Evolutionary conservation across 2,329 filamentous ascomycete species (phyloP).

Genomic region (Talaromyces albobiverticillius): DNA sequence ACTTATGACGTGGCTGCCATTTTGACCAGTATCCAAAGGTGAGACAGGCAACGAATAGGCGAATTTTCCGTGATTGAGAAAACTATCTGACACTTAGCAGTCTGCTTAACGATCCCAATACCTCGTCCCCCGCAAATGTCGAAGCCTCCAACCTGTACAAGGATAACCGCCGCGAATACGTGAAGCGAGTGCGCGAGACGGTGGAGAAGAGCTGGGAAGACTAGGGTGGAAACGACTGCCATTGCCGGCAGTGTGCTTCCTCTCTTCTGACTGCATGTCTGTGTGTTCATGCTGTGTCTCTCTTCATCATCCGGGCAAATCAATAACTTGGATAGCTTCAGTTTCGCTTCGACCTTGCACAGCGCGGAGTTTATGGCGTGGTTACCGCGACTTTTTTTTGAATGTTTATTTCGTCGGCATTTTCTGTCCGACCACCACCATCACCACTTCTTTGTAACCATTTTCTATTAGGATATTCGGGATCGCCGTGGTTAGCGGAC

Average conservation of each 20-base stretch:
- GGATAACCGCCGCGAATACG: conserved; percentile 95
- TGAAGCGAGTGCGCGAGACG: conserved; percentile 89
- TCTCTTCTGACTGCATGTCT: background rate
- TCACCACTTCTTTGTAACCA: background rate
- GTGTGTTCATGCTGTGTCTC: conserved; percentile 8
- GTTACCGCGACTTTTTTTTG: conserved; percentile 26
- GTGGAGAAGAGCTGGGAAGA: conserved; percentile 99
- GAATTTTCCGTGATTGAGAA: background rate
- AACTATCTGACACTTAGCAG: conserved; percentile 44
- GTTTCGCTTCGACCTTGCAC: conserved; percentile 28
- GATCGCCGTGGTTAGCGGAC: background rate
- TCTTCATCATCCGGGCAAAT: background rate
- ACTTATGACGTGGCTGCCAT: conserved; percentile 98
- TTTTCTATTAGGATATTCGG: background rate
- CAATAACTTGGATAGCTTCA: background rate
- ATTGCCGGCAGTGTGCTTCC: too few species aligned
- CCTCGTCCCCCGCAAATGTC: conserved; percentile 95
- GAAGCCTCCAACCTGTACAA: conserved; percentile 98
- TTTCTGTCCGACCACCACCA: background rate
- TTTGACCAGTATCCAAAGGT: conserved; percentile 97
- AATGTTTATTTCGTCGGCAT: conserved; percentile 1
- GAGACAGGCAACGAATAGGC: conserved; percentile 21
- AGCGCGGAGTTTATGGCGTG: conserved; percentile 44
- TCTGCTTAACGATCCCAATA: conserved; percentile 95
- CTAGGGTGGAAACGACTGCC: conserved; percentile 48